phyloP scores from a whole-genome alignment of 139 green algal genomes.

The Mesostigma viride region DNA sequence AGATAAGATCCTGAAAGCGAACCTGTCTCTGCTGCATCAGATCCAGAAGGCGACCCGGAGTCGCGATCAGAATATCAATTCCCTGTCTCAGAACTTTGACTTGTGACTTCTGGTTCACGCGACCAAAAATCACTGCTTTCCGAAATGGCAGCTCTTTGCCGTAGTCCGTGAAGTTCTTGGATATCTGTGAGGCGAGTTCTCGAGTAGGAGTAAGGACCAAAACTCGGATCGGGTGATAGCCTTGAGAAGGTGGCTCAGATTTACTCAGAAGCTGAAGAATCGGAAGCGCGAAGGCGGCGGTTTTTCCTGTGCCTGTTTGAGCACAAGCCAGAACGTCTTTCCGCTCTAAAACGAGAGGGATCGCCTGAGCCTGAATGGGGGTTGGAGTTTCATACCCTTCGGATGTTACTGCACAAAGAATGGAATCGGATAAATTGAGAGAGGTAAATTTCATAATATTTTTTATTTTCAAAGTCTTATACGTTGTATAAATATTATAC shows the following conservation, averaged over 20 bases:
- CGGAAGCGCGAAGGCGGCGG: background rate
- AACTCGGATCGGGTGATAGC: background rate
- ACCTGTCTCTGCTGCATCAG: background rate
- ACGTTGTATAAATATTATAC: too few species aligned
- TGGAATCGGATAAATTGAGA: background rate
- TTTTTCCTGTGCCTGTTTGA: background rate
- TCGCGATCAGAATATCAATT: background rate
- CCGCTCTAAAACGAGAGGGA: background rate
- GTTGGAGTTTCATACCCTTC: background rate
- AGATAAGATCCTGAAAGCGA: background rate
- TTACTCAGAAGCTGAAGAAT: background rate
- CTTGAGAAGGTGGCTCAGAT: background rate
- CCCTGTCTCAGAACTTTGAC: background rate
- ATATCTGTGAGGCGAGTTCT: background rate
- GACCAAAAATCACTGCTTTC: background rate
- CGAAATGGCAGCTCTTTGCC: background rate
- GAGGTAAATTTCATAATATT: background rate
- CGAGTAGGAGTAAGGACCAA: background rate
- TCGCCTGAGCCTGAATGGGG: background rate
- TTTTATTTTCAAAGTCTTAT: too few species aligned
- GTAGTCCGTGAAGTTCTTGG: background rate
- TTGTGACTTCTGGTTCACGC: background rate
- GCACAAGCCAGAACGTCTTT: background rate
- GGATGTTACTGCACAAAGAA: background rate
- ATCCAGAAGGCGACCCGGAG: background rate